Percentiles rank a stretch among this genome's conserved stretches.
Conservation (phyloP, 805 yeast genomes). For the Grigorovia jiainica region DNA sequence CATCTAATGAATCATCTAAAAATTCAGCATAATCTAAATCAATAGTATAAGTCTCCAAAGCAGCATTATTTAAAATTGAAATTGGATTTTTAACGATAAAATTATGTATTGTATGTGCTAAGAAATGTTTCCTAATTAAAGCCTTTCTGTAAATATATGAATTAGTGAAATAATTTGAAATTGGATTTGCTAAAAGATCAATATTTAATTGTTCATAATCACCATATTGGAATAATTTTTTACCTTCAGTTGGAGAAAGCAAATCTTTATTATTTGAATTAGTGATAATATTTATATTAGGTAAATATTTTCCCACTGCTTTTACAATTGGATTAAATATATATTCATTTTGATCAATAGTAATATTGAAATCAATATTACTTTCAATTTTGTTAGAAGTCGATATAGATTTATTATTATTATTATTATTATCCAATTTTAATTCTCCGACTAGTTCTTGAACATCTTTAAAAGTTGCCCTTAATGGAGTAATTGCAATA, state of each 20-base stretch:
- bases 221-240: slow-evolving; percentile 61
- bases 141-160: slow-evolving; percentile 87
- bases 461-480: slow-evolving; percentile 34
- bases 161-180: slow-evolving; percentile 49
- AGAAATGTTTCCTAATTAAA: slow-evolving; percentile 78
- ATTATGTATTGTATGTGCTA: slow-evolving; percentile 74
- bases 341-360: slow-evolving; percentile 32
- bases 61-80: slow-evolving; percentile 48
- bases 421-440: not conserved
- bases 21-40: slow-evolving; percentile 96
- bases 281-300: slow-evolving; percentile 26
- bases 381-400: not conserved
- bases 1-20: slow-evolving; percentile 87
- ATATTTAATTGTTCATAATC: slow-evolving; percentile 85
- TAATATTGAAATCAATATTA: slow-evolving; percentile 13
- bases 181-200: slow-evolving; percentile 39
- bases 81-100: slow-evolving; percentile 67
- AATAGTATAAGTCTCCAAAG: slow-evolving; percentile 67
- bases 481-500: slow-evolving; percentile 60
- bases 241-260: slow-evolving; percentile 4
- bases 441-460: slow-evolving; percentile 15
- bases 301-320: slow-evolving; percentile 27
- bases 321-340: slow-evolving; percentile 32
- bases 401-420: no score
- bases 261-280: not conserved